Evolutionary conservation across 2,329 filamentous ascomycete genomes (phyloP), one percentile per base, ranked within the genome.

Genomic region (Fusarium devonianum): DNA sequence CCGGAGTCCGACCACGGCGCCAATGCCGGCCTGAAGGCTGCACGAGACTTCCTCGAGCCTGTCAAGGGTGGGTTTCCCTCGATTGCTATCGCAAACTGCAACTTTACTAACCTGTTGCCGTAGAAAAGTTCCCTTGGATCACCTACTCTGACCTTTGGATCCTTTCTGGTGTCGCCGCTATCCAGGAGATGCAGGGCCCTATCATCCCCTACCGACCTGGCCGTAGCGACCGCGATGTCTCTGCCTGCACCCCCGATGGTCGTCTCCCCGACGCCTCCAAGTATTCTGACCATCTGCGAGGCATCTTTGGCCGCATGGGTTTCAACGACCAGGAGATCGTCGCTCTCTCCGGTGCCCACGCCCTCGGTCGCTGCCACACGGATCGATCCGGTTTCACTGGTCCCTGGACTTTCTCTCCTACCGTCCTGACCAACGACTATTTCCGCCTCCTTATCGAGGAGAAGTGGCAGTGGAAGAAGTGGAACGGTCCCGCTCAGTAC

Each of bases 291-390:
- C 93, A 97, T 77, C 83, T 97, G 65, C 88, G 94, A 67, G 84
- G 84, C 76, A 93, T 97, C 79, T 99, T 97, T 76, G 84, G 86
- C 74, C 91, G 93, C 71, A 97, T 97, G 93, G 93, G 93, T 63
- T 97, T 97, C 82, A 88, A 94, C 74, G 93, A 99, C 77, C 89
- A 89, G 68, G 92, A 97, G 76, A 97, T 97, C 70, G 93, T 97
- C 34, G 94, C 93, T 21, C 83, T 97, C 42, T 81, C 82, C 17
- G 92, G 92, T 63, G 92, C 89, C 37, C 92, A 96, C 77, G 89
- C 90, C 42, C 83, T 96, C 26, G 92, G 92, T 56, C 90, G 92
- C 62, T 95, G 89, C 79, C 94, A 97, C 81, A 80, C 86, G 7
- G 88, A 94, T 75, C 90, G 93, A 70, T 91, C 86, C 58, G 93